These are phyloP conservation scores for Fusarium gaditjirri DNA, from an alignment of 2,329 filamentous ascomycete genomes.

Conservation along the genomic window DNA sequence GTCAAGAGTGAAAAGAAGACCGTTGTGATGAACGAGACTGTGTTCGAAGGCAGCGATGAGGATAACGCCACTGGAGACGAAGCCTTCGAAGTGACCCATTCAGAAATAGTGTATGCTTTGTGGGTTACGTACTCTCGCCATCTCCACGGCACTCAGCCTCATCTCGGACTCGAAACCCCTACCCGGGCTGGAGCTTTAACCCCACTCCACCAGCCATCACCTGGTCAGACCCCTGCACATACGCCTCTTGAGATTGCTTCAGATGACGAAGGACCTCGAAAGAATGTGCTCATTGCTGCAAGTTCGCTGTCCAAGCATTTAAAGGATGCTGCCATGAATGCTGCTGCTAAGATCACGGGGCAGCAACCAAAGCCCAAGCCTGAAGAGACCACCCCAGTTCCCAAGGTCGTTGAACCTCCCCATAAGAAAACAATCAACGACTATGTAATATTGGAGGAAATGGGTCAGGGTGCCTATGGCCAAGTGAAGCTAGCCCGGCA, in stretches of 20 bases:
- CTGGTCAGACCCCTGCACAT: conserved; percentile 73
- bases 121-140: conserved; percentile 98
- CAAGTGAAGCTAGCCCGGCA: conserved; percentile 95
- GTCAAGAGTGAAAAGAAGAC: conserved; percentile 85
- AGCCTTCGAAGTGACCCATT: conserved; percentile 62
- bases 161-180: conserved; percentile 69
- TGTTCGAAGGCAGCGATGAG: conserved; percentile 70
- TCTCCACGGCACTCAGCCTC: conserved; percentile 77
- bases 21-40: conserved; percentile 69
- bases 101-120: conserved; percentile 90
- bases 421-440: conserved; percentile 88
- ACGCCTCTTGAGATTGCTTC: conserved; percentile 67
- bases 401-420: conserved; percentile 51
- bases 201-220: conserved; percentile 81
- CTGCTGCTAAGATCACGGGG: conserved; percentile 64
- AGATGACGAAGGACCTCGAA: conserved; percentile 60
- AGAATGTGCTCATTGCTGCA: conserved; percentile 54
- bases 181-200: conserved; percentile 72
- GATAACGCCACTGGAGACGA: conserved; percentile 57
- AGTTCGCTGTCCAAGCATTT: conserved; percentile 66
- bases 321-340: conserved; percentile 65
- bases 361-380: conserved; percentile 49
- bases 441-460: conserved; percentile 94
- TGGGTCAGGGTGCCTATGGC: conserved; percentile 97
- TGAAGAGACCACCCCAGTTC: conserved; percentile 48